Evolutionary conservation across 2,329 filamentous ascomycete species (phyloP).

Genomic region (Penicillium sumatraense): DNA sequence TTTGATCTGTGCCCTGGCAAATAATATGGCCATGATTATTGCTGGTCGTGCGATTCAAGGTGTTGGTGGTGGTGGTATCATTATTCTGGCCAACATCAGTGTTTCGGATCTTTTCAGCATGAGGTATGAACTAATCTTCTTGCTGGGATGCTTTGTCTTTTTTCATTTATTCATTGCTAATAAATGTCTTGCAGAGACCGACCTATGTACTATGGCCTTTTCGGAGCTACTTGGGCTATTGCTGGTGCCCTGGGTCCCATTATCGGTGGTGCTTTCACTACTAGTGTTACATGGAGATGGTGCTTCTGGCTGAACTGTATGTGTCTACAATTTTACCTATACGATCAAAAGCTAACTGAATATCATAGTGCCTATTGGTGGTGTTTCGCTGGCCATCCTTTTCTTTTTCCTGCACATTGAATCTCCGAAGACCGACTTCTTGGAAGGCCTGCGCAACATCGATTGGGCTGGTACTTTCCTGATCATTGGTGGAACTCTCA

Average conservation of each 20-base stretch:
- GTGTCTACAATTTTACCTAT: constrained; percentile 11
- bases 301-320: constrained; percentile 65
- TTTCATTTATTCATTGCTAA: constrained; percentile 9
- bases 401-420: constrained; percentile 65
- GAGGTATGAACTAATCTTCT: constrained; percentile 40
- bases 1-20: constrained; percentile 62
- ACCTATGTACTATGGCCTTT: constrained; percentile 65
- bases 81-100: constrained; percentile 67
- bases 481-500: constrained; percentile 77
- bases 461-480: constrained; percentile 67
- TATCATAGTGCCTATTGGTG: constrained; percentile 60
- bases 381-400: constrained; percentile 61
- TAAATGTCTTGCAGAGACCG: constrained; percentile 46
- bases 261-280: constrained; percentile 65
- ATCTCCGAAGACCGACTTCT: constrained; percentile 63
- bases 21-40: constrained; percentile 66
- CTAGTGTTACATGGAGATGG: constrained; percentile 65
- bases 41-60: constrained; percentile 66
- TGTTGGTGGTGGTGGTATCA: constrained; percentile 65
- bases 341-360: constrained; percentile 11
- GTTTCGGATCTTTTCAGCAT: constrained; percentile 69
- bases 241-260: constrained; percentile 65
- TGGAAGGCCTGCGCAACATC: constrained; percentile 63
- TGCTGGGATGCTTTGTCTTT: not conserved
- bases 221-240: constrained; percentile 66